Evolutionary conservation across 202 grass and related monocot genomes (phyloP), one percentile per base, ranked within the genome.

Genomic region (Sporobolus alterniflorus): DNA sequence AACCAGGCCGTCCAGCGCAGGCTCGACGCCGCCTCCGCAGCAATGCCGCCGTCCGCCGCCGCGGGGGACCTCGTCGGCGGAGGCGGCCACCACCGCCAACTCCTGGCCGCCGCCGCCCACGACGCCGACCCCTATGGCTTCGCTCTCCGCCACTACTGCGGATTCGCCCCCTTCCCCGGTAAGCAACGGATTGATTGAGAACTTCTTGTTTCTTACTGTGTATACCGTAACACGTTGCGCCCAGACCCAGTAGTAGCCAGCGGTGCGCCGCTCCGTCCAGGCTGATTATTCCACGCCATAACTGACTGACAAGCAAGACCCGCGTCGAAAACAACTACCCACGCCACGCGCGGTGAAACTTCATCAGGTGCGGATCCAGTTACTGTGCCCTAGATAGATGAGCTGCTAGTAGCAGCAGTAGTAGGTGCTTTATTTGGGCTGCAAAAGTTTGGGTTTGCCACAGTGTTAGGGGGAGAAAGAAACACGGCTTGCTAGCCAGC

Each of bases 1-100:
- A 91, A 88, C 83, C 92, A 92, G 80, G 88, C 76, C 12, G 88
- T 94, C 41, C 92, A 89, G 46, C 81, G 75, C 33, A 90, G 83
- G 68, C 79, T 92, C 32, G 92, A 89, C 22, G 71, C 83, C 2
- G 4, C 55, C 1, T 29, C 9, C 33, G 52, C 49, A 44, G 28
- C 71, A 28, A 64, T 74, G 77, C 73, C 76, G 29, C 61, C 46
- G 29, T 22, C 68, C 4, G 76, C 54, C 32, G 31, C 42, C 28
- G 60, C 14, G 10, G 81, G 6, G 31, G 79, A 4, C 41, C 49
- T 3, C 39, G 55, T 7, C 50, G 51, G n/a, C n/a, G n/a, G n/a
- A n/a, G n/a, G n/a, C n/a, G n/a, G 36, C 24, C 51, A 48, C 67
- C 60, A 61, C 64, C 55, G 65, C 30, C 48, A 49, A 29, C 39